Evolutionary conservation across 2,329 filamentous ascomycete genomes (phyloP), one percentile per base, ranked within the genome.

Genomic region (Hypoxylon sp.): DNA sequence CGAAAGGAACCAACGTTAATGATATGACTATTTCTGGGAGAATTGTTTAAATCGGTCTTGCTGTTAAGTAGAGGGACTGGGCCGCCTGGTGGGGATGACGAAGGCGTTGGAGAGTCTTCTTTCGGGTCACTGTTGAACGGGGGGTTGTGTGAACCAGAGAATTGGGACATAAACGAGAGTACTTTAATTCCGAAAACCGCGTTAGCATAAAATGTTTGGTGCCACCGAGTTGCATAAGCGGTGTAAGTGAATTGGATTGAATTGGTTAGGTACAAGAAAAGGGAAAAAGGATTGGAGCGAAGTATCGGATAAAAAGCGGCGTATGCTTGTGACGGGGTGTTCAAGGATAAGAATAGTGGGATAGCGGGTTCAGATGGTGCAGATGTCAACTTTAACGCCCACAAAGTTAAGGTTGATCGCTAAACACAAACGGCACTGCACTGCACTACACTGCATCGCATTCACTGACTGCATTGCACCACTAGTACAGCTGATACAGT

Each of bases 111-210:
- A 37, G 62, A 62, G 38, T 61, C 37, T 46, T 64, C 55, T 61
- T 70, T 68, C 61, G 70, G 65, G 55, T 72, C 70, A 60, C 69
- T 67, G 52, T 69, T 67, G 23, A 68, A 66, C 26, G 51, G 52
- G 36, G 73, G 71, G 29, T 70, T 66, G 52, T 71, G 66, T 52
- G 73, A 71, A 60, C 75, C 76, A 61, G 87, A 88, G 77, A 89
- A 86, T 74, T 87, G 84, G 71, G 89, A 91, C 82, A 95, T 93
- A 74, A 95, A 95, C 64, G 90, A 95, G 64, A 91, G 79, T 49
- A 96, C 91, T 95, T 52, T 70, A 59, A 49, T 54, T 65, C 59
- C 45, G 56, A 56, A 58, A 51, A 52, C 42, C 50, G 57, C 45
- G 64, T 73, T 70, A 73, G 70, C 61, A 68, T 58, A 60, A 66